Evolutionary conservation across 495 filamentous ascomycete genomes (phyloP).

Genomic region (Xylaria sp.): DNA sequence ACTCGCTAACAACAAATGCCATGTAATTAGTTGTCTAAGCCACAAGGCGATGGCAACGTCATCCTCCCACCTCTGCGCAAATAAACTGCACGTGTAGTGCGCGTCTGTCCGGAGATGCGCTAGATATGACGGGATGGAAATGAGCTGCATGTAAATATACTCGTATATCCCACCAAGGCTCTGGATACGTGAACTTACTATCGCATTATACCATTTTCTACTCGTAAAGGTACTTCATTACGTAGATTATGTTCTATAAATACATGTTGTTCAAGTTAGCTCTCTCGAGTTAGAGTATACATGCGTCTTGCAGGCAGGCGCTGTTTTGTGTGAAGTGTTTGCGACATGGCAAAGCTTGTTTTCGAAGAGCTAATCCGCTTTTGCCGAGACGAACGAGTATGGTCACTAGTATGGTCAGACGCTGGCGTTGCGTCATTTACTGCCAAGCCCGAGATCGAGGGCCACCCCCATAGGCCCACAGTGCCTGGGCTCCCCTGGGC

Average conservation of each 20-base stretch:
- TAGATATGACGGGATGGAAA: background rate
- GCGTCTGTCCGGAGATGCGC: constrained; percentile 2
- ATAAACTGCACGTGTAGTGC: background rate
- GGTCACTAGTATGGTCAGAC: no score
- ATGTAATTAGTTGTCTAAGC: background rate
- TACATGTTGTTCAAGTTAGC: background rate
- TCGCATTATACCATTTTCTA: background rate
- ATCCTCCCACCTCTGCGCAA: background rate
- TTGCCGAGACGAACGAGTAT: background rate
- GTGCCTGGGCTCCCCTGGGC: constrained; percentile 2
- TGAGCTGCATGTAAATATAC: background rate
- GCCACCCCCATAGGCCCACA: background rate
- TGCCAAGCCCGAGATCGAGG: constrained; percentile 1
- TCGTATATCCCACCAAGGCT: background rate
- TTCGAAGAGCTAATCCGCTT: background rate
- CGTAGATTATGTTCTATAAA: background rate
- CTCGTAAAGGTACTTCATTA: background rate
- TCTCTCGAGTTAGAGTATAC: background rate
- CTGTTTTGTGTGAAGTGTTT: no score
- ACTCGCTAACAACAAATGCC: background rate
- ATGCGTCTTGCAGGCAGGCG: background rate
- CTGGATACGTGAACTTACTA: background rate
- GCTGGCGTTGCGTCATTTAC: constrained; percentile 18
- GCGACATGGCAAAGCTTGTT: no score
- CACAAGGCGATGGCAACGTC: background rate